phyloP scores from a whole-genome alignment of 1,284 basidiomycete species.

The Agaricales sp. region DNA sequence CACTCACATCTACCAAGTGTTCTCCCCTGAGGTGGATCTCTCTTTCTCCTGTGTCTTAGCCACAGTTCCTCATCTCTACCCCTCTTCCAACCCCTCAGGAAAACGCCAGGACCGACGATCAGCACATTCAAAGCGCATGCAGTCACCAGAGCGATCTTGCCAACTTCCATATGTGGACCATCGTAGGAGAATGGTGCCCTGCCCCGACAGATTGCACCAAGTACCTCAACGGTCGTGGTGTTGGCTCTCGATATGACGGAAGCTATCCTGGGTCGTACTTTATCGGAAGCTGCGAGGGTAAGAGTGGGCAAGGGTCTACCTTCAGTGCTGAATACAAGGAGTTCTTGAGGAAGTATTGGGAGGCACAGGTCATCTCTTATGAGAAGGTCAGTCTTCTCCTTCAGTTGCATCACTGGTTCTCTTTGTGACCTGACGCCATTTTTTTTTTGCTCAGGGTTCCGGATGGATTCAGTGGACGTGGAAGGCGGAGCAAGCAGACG shows the following conservation, averaged over 20 bases:
- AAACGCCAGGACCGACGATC: constrained; percentile 35
- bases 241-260: constrained; percentile 78
- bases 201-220: constrained; percentile 81
- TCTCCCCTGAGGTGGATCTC: constrained; percentile 44
- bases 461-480: constrained; percentile 73
- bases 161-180: constrained; percentile 55
- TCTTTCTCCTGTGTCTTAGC: too few relatives aligned
- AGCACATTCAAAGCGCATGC: constrained; percentile 67
- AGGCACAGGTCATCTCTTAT: constrained; percentile 60
- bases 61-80: constrained; percentile 1
- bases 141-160: constrained; percentile 32
- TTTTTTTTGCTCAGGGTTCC: constrained; percentile 48
- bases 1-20: constrained; percentile 78
- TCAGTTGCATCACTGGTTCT: constrained; percentile 11
- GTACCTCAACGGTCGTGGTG: constrained; percentile 61
- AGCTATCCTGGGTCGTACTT: constrained; percentile 51
- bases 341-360: constrained; percentile 77
- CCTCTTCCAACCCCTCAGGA: constrained; percentile 25
- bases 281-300: constrained; percentile 64
- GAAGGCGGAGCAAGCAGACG: constrained; percentile 64
- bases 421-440: constrained; percentile 21
- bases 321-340: constrained; percentile 79
- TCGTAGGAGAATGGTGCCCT: constrained; percentile 83
- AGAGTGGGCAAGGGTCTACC: constrained; percentile 59
- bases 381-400: constrained; percentile 29